Evolutionary conservation across 2,329 filamentous ascomycete genomes (phyloP), one percentile per base, ranked within the genome.

Genomic region (Ceratocystis huliohia): DNA sequence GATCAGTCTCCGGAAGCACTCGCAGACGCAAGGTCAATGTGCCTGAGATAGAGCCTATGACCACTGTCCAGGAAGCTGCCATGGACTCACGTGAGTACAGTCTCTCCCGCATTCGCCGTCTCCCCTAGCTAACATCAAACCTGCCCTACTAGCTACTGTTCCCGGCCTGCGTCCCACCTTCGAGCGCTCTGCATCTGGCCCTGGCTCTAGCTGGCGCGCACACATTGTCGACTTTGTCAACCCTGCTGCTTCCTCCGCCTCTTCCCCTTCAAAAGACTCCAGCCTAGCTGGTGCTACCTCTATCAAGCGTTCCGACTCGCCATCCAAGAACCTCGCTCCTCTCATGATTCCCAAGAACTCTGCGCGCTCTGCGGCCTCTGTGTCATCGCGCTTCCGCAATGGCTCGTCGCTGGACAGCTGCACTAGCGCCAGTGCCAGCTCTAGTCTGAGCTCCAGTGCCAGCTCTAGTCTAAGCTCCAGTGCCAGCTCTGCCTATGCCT

Each of bases 41-140:
- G 15, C 82, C 84, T 8, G 86, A 88, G 69, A 74, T 87, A 62
- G 85, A 83, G 1, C 84, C 83, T 44, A 86, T 87, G 84, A 86
- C 84, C 4, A 87, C 85, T 1, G 85, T 88, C 15, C 84, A 87
- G 69, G 85, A 88, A 72, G 75, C 81, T 62, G 74, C 83, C 64
- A 87, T 88, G 84, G 86, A 88, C 74, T 88, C 86, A 71, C 86
- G 86, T 88, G 78, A 77, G 85, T 61, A 20, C 20, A 10, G 56
- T 4, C 5, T 61, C 4, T 50, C 28, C n/a, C 56, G 8, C 5
- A 4, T 8, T 37, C 17, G n/a, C 13, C n/a, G 13, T 59, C 25
- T 13, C 25, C 20, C 25, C 15, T 20, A 20, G 13, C 56, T 66
- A 63, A 65, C 48, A 69, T 20, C n/a, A 20, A 20, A 10, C 48